Evolutionary conservation across 2,329 filamentous ascomycete genomes (phyloP).

Genomic region (Ophiostoma sp.): DNA sequence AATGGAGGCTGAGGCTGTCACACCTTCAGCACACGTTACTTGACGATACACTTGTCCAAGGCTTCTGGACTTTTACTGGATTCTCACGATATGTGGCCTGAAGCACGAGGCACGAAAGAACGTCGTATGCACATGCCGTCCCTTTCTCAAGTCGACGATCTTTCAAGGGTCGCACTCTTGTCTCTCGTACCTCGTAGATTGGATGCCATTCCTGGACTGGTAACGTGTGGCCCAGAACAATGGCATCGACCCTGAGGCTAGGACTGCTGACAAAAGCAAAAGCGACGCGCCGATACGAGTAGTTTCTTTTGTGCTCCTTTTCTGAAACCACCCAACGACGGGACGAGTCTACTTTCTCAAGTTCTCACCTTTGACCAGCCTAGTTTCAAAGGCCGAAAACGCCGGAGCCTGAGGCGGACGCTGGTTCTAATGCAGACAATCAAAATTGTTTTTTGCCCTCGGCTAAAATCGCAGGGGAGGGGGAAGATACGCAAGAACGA

Average conservation of each 20-base stretch:
- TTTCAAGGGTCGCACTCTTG: neutral
- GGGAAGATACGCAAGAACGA: neutral
- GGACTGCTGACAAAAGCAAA: slow-evolving; percentile 17
- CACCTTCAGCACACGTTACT: slow-evolving; percentile 5
- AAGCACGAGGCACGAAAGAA: neutral
- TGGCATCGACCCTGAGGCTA: neutral
- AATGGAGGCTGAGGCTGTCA: neutral
- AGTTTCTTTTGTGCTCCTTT: neutral
- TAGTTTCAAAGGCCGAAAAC: slow-evolving; percentile 5
- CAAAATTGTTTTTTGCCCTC: neutral
- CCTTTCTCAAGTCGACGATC: neutral
- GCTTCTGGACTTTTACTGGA: neutral
- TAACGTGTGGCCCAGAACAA: neutral
- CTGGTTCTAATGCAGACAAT: neutral
- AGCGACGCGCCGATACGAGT: neutral
- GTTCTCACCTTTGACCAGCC: neutral
- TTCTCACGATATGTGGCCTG: neutral
- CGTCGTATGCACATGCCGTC: neutral
- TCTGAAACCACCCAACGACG: neutral
- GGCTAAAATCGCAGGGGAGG: neutral
- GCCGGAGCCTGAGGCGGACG: neutral
- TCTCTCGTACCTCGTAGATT: neutral
- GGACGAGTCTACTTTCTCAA: neutral
- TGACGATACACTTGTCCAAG: neutral
- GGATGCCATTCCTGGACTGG: slow-evolving; percentile 3